Base-by-base conservation (phyloP, 371 early-diverging fungal species). In the Syncephalastrum sp. region DNA sequence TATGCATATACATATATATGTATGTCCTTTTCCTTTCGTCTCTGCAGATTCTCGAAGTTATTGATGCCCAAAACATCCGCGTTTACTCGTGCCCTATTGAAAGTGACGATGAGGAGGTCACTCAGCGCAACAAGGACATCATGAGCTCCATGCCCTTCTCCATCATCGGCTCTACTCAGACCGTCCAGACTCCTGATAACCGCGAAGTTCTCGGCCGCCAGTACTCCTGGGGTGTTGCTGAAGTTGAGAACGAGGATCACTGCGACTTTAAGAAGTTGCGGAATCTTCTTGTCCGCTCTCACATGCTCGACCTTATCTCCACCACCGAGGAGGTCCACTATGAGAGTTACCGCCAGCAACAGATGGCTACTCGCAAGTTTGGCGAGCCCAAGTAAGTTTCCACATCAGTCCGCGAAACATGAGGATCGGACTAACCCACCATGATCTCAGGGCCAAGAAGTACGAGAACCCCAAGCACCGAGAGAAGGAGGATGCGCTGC, bases 231-330 rank as follows among this genome's bases (percentile, higher is more conserved):
- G 98, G 98, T 59, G 87, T 92, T 42, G 91, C 92, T 8, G 92
- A 93, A 69, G 93, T 95, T 17, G 95, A 96, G 61, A 91, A 92
- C 59, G 93, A 95, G 59, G 77, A 75, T 24, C 89, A 92, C 61
- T 93, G 91, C 68, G 98, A 97, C 69, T 95, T 96, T 68, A 87
- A 85, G 60, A 93, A 94, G 72, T 84, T 99, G 44, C 89, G 98
- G 57, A 88, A 89, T 70, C 73, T 97, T 53, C 82, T 97, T 48
- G 91, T 97, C 69, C 84, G 93, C 57, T 87, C 92, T 27, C 95
- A 97, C 74, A 93, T 97, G 94, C 82, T 93, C 54, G 96, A 95
- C 67, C 81, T 97, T 46, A 90, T 96, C 63, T 68, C 80, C 23
- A 86, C 90, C 15, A 95, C 98, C 16, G 93, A 95, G 68, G 89